These are phyloP conservation scores for Penicillium aurantiogriseum DNA, from an alignment of 2,329 filamentous ascomycete genomes.

Conservation along the genomic window DNA sequence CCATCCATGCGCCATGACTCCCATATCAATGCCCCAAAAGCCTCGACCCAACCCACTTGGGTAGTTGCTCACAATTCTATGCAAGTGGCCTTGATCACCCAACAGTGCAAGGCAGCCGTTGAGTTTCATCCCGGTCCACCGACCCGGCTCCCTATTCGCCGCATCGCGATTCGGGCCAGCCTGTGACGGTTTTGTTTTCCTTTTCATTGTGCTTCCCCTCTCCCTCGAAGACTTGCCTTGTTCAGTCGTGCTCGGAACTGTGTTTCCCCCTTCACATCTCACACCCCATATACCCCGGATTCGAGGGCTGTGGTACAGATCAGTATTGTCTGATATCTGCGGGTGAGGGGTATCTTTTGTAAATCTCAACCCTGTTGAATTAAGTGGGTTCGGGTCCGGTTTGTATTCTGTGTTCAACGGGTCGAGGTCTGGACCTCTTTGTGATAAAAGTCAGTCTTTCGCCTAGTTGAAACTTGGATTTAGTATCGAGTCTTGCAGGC, in stretches of 20 bases:
- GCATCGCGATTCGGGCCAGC: slow-evolving; percentile 22
- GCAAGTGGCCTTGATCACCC: slow-evolving; percentile 7
- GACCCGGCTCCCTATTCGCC: slow-evolving; percentile 17
- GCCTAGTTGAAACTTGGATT: neutral
- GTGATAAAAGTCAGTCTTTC: neutral
- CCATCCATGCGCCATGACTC: neutral
- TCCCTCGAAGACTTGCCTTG: slow-evolving; percentile 12
- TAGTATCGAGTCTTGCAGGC: slow-evolving; percentile 2
- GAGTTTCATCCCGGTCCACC: slow-evolving; percentile 22
- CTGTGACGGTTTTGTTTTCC: slow-evolving; percentile 7
- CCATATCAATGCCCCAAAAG: neutral
- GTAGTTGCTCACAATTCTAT: slow-evolving; percentile 13
- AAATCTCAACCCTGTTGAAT: neutral
- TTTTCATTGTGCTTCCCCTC: slow-evolving; percentile 5
- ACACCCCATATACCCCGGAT: slow-evolving; percentile 11
- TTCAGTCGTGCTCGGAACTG: slow-evolving; percentile 8
- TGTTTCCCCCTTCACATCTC: neutral
- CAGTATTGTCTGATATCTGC: neutral
- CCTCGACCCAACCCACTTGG: slow-evolving; percentile 18
- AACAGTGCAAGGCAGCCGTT: slow-evolving; percentile 18
- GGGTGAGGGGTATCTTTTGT: neutral
- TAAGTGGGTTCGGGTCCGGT: neutral
- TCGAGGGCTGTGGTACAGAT: slow-evolving; percentile 8
- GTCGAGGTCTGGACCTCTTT: slow-evolving; percentile 2
- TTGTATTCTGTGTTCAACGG: slow-evolving; percentile 1